Percentiles rank a stretch among this genome's conserved stretches.
Conservation (phyloP, 1,284 basidiomycete genomes). For the Heterobasidion occidentale region DNA sequence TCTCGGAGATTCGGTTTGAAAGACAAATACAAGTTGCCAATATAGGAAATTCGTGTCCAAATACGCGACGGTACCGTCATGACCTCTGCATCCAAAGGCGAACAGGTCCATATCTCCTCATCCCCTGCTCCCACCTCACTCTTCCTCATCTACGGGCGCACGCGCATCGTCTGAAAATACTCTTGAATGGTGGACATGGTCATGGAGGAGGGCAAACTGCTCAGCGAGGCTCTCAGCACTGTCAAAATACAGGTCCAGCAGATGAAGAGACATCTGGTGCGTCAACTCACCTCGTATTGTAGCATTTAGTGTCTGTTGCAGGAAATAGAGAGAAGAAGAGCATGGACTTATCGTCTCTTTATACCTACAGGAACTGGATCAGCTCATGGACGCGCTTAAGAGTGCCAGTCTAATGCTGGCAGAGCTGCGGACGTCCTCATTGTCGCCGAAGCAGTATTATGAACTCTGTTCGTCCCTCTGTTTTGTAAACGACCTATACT, state of each 20-base stretch:
- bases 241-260: constrained; percentile 92
- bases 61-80: no score
- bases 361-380: constrained; percentile 69
- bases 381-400: constrained; percentile 96
- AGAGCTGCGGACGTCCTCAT: constrained; percentile 84
- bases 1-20: no score
- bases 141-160: no score
- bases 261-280: constrained; percentile 86
- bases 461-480: constrained; percentile 70
- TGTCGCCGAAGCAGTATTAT: constrained; percentile 94
- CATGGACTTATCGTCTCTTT: background rate
- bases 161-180: no score
- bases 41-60: no score
- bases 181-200: constrained; percentile 15
- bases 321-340: background rate
- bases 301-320: background rate
- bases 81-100: no score
- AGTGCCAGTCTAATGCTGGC: constrained; percentile 93
- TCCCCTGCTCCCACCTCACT: no score
- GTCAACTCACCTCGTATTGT: constrained; percentile 20
- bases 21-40: no score
- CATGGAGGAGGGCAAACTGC: constrained; percentile 70
- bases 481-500: background rate
- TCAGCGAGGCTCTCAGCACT: constrained; percentile 75
- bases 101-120: no score